phyloP scores from a whole-genome alignment of 805 yeast species.

The Metschnikowia kunwiensis region DNA sequence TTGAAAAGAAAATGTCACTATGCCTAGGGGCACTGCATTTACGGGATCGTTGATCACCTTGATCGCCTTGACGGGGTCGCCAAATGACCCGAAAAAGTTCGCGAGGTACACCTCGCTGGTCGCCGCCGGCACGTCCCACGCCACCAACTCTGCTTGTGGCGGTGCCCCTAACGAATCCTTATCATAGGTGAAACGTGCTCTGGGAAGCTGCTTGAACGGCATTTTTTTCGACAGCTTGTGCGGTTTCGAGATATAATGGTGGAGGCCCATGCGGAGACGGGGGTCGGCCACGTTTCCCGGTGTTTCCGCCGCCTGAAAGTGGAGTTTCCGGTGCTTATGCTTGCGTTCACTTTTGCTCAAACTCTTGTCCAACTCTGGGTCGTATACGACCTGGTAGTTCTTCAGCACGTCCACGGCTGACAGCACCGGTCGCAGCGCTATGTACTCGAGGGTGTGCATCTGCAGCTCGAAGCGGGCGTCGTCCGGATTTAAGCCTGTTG shows the following conservation, averaged over 20 bases:
- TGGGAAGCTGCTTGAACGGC: constrained; percentile 42
- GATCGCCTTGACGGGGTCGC: constrained; percentile 55
- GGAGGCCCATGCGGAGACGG: constrained; percentile 24
- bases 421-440: constrained; percentile 11
- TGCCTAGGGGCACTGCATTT: constrained; percentile 76
- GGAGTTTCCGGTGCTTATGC: constrained; percentile 37
- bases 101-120: constrained; percentile 44
- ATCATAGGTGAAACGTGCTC: constrained; percentile 53
- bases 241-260: constrained; percentile 35
- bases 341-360: constrained; percentile 33
- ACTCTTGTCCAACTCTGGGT: constrained; percentile 41
- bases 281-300: constrained; percentile 37
- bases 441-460: constrained; percentile 24
- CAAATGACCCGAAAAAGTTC: constrained; percentile 59
- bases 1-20: constrained; percentile 60
- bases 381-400: constrained; percentile 47
- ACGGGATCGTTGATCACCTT: constrained; percentile 64
- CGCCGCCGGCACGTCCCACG: constrained; percentile 61
- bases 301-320: constrained; percentile 31
- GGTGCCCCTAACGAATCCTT: constrained; percentile 70
- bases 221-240: constrained; percentile 39
- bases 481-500: constrained; percentile 30
- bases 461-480: constrained; percentile 31
- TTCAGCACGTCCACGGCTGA: constrained; percentile 20
- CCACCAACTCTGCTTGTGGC: constrained; percentile 66